Base-by-base conservation (phyloP, 2,329 filamentous ascomycete species). In the Ophiognomonia clavigignenti-juglandacearum region DNA sequence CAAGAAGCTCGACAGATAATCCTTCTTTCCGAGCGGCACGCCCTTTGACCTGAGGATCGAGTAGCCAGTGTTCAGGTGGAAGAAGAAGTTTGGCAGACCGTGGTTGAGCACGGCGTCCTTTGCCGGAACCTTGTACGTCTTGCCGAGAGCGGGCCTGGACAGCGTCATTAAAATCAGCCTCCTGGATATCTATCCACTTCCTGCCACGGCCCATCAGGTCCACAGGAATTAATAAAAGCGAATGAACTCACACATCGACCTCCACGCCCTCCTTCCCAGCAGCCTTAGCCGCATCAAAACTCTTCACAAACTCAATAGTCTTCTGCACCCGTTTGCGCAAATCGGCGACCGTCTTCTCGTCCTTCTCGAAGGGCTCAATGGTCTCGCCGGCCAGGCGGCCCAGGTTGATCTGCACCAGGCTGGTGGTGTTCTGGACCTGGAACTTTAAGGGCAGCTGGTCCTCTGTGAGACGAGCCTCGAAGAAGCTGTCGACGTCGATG, bases 71-170 rank as follows among this genome's bases (percentile, higher is more conserved):
- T 66, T 69, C 16, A 76, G 50, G 54, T 85, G 81, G 55, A 85
- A 85, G 61, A 72, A 82, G 56, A 82, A 77, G 56, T 83, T 82
- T 4, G 80, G 77, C 23, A 82, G 59, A 3, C 64, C 70, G 59
- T 69, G 74, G 8, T 62, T 59, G 26, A 62, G 56, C 13, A 77
- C 56, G 53, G 78, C 81, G 1, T 61, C 58, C 50, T 67, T 57
- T 0, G 64, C 72, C 2, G 51, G 34, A 20, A 29, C 23, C 35
- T 52, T 43, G 31, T 46, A 39, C n/a, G 50, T 52, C 7, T 4
- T 45, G 6, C 47, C 47, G 4, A 51, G 48, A 13, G 43, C 40
- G 11, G 47, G 43, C 3, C 48, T 53, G 11, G 6, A n/a, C n/a
- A 29, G 13, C 39, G 5, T n/a, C 6, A 31, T n/a, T n/a, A 4